Base-by-base conservation (phyloP, 495 filamentous ascomycete genomes). In the Hypoxylon lenormandii region DNA sequence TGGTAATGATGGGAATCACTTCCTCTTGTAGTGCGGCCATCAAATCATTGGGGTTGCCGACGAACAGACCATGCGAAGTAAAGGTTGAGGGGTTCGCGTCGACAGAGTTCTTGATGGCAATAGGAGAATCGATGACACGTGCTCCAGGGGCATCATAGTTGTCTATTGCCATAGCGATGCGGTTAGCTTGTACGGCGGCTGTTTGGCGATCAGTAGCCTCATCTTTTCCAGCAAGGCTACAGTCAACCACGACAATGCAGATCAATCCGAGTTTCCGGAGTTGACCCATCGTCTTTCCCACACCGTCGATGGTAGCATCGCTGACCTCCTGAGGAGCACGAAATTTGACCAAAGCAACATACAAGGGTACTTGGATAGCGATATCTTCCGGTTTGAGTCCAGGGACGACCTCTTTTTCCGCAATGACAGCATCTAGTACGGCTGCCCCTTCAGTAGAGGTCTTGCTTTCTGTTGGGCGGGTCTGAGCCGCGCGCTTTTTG, bases 341-440 rank as follows among this genome's bases (percentile, higher is more conserved):
- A 45, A 98, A 83, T 74, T 96, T 97, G 53, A 99, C 88, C 60
- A 99, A 76, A 10, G 95, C 93, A 30, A 96, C 80, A 76, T 97
- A 93, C 19, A 94, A 77, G 30, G 85, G 83, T 42, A 86, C 83
- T 53, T 65, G 77, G 28, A 72, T 72, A 18, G 72, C 60, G 50
- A 64, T 52, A 42, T 77, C 56, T 62, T 81, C 61, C 15, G 89
- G 75, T 74, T 90, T 91, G 4, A 89, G 86, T 15, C 80, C 82
- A 58, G 60, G 28, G 60, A 59, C 48, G 11, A 46, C 50, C 54
- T 66, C 10, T n/a, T 73, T 69, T 33, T 64, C 55, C 40, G 60
- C 30, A 30, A 49, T n/a, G 30, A 30, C 15, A 54, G 40, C 37
- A 23, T 61, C 43, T 16, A 37, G 48, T 37, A 46, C 23, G 33